phyloP scores from a whole-genome alignment of 495 filamentous ascomycete species.

The Talaromyces adpressus region DNA sequence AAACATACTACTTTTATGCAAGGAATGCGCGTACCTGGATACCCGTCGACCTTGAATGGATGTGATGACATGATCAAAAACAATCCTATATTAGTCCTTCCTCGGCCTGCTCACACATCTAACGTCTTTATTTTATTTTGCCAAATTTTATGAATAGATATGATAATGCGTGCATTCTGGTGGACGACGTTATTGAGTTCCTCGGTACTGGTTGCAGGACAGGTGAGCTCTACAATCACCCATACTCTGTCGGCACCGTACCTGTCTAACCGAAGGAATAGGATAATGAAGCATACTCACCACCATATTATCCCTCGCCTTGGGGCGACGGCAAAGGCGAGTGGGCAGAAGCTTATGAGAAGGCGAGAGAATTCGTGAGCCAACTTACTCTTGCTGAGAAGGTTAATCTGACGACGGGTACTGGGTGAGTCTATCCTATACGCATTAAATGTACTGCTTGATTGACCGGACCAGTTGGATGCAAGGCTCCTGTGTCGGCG shows the following conservation, averaged over 20 bases:
- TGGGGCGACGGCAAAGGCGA: constrained; percentile 55
- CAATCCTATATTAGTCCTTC: not conserved
- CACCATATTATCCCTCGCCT: constrained; percentile 68
- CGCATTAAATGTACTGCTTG: no score
- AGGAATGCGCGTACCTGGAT: not conserved
- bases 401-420: constrained; percentile 75
- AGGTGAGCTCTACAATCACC: not conserved
- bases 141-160: not conserved
- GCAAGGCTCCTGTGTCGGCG: constrained; percentile 66
- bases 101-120: not conserved
- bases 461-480: no score
- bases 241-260: not conserved
- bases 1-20: not conserved
- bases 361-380: constrained; percentile 62
- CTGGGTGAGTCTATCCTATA: constrained; percentile 49
- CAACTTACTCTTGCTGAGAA: constrained; percentile 75
- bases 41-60: not conserved
- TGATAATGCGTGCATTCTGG: not conserved
- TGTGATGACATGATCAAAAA: not conserved
- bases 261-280: not conserved
- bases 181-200: not conserved
- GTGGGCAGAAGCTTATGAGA: constrained; percentile 64
- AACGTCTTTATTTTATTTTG: no score
- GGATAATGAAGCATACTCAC: constrained; percentile 12
- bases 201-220: not conserved